Conservation (phyloP, 2,329 filamentous ascomycete species). For the Aureobasidium sp. region DNA sequence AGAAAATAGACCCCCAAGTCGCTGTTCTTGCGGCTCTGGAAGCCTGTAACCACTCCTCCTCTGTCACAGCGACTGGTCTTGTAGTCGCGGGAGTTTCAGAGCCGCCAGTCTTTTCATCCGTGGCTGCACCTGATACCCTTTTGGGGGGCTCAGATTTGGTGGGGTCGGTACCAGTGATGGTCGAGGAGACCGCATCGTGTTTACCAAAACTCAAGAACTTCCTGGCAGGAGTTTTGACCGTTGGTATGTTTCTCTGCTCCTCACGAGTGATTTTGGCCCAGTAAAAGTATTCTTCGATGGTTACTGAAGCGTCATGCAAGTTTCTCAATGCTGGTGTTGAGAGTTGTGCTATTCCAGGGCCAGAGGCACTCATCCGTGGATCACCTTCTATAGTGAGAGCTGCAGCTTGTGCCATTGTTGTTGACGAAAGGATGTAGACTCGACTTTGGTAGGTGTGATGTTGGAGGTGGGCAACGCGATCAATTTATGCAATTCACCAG, state of each 20-base stretch:
- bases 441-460: background rate
- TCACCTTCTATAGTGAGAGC: slow-evolving; percentile 13
- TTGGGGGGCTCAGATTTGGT: background rate
- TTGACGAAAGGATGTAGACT: background rate
- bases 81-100: background rate
- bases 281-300: slow-evolving; percentile 35
- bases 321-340: background rate
- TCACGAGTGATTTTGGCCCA: slow-evolving; percentile 31
- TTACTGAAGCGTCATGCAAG: slow-evolving; percentile 22
- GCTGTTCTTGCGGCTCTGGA: slow-evolving; percentile 29
- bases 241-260: slow-evolving; percentile 23
- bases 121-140: background rate
- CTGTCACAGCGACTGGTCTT: slow-evolving; percentile 14
- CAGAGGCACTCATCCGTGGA: background rate
- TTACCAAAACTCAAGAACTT: slow-evolving; percentile 16
- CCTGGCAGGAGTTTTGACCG: slow-evolving; percentile 12
- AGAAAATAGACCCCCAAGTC: slow-evolving; percentile 33
- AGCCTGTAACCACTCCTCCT: slow-evolving; percentile 30
- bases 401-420: slow-evolving; percentile 3
- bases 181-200: background rate
- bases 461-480: background rate
- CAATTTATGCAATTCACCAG: background rate
- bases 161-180: background rate
- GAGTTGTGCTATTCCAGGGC: background rate
- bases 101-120: background rate